Evolutionary conservation across 108 stramenopile species (phyloP), one percentile per base, ranked within the genome.

Genomic region (Stephanodiscus triporus): DNA sequence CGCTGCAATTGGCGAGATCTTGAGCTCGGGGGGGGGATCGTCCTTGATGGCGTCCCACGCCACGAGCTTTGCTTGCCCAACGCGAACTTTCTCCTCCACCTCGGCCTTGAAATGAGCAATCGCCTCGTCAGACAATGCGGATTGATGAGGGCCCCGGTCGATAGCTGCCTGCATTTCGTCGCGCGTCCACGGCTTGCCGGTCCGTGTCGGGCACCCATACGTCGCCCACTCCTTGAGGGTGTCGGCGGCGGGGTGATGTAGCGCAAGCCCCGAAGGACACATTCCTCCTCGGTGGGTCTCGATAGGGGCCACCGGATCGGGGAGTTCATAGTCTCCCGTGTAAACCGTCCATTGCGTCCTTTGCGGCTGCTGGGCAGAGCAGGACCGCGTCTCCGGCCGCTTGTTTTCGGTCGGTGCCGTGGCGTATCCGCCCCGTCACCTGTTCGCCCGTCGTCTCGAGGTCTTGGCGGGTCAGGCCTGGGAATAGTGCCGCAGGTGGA

Each of bases 91-190:
- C 16, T 20, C 65, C 4, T 42, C 19, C 4, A 38, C 45, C 38
- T 66, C 65, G 24, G 22, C 23, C 16, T 38, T 19, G 20, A 66
- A 53, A 9, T 48, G 43, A 6, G 19, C 45, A 6, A 66, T 66
- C 20, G 65, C 65, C 30, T 66, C 65, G 6, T 66, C 27, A 4
- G 36, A 19, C 1, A 48, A 6, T 0, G 65, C 65, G 1, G 65
- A 66, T 2, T 7, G 20, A 9, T 66, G 65, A n/a, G 65, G 65
- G n/a, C 65, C 65, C 47, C 65, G 4, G 0, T n/a, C 37, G 9
- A 66, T 29, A 23, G 65, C 65, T 0, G 36, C 65, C 9, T 53
- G 24, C 30, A 66, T 66, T 42, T 66, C 43, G 0, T 66, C 51
- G 27, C 51, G 10, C 51, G 65, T 26, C 65, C 65, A 66, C 9